Base-by-base conservation (phyloP, 257 asterid genomes). In the Haberlea rhodopensis region DNA sequence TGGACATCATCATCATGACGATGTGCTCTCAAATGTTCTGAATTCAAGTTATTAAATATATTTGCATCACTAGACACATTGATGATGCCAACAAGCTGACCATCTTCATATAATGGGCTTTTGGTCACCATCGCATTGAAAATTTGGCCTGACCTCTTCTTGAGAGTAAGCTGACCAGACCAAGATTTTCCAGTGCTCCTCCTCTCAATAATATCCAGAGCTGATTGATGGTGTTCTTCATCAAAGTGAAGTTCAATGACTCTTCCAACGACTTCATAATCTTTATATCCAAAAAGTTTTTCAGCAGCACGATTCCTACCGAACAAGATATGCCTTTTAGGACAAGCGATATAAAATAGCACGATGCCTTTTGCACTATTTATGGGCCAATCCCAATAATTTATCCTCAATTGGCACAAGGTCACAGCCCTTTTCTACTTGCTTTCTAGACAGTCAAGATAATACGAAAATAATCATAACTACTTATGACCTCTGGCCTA, bases 271-370 rank as follows among this genome's bases (percentile, higher is more conserved):
- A 78, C 87, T 80, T 90, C 95, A 29, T 72, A 48, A 45, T 75
- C 79, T 65, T 80, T 84, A 69, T 90, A 87, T 18, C 88, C 96
- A 65, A 60, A 90, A 53, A 90, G 89, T 46, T 79, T 85, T 74
- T 87, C 95, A 29, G 97, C 95, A 0, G 94, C 79, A 23, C 43
- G 45, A 62, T 87, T 90, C 96, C 96, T 90, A 80, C 75, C 69
- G 74, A 60, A 59, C 7, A 25, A 66, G 53, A 53, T 26, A 37
- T 15, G 10, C n/a, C 63, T 40, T 28, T 52, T 49, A 65, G 37
- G 37, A 55, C 13, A 53, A 19, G 48, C 65, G 31, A 53, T 4
- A 53, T 28, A 37, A 6, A 73, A 68, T 52, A 67, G 40, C 25
- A 40, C 10, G 32, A 25, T 2, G 52, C 20, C 9, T 31, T 53